A percentile compares a stretch with the other conserved stretches of the same genome.
Evolutionary conservation across 805 yeast genomes (phyloP).

Genomic region (Monosporozyma unispora): DNA sequence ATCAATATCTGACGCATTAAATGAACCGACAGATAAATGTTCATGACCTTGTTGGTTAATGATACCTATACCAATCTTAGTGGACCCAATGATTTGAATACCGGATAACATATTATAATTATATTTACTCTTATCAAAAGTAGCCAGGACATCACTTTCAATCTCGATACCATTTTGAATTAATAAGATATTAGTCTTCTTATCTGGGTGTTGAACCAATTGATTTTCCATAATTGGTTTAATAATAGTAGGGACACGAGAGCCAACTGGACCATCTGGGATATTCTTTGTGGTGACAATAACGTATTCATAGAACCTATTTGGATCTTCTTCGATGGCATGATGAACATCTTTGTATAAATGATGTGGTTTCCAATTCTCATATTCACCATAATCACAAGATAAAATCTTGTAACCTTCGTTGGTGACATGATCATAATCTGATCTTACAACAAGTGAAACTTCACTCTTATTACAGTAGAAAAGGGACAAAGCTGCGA

Average conservation of each 20-base stretch:
- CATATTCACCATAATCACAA: slow-evolving; percentile 48
- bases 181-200: slow-evolving; percentile 41
- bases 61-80: slow-evolving; percentile 38
- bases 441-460: slow-evolving; percentile 58
- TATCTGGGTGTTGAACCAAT: slow-evolving; percentile 7
- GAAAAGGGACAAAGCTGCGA: slow-evolving; percentile 57
- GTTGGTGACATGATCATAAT: slow-evolving; percentile 42
- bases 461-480: slow-evolving; percentile 41
- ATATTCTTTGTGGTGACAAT: slow-evolving; percentile 58
- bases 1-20: slow-evolving; percentile 31
- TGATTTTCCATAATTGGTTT: slow-evolving; percentile 40
- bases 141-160: slow-evolving; percentile 45
- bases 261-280: slow-evolving; percentile 45
- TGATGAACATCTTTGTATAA: slow-evolving; percentile 37
- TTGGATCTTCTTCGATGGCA: slow-evolving; percentile 34
- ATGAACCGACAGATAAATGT: slow-evolving; percentile 42
- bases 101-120: slow-evolving; percentile 42
- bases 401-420: slow-evolving; percentile 56
- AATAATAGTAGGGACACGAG: slow-evolving; percentile 43
- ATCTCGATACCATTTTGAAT: slow-evolving; percentile 63
- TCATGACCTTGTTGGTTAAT: slow-evolving; percentile 47
- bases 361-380: slow-evolving; percentile 51
- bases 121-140: slow-evolving; percentile 33
- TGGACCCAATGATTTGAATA: slow-evolving; percentile 54
- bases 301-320: slow-evolving; percentile 43